Conservation (phyloP, 345 rosid species). For the Camelina hispida region DNA sequence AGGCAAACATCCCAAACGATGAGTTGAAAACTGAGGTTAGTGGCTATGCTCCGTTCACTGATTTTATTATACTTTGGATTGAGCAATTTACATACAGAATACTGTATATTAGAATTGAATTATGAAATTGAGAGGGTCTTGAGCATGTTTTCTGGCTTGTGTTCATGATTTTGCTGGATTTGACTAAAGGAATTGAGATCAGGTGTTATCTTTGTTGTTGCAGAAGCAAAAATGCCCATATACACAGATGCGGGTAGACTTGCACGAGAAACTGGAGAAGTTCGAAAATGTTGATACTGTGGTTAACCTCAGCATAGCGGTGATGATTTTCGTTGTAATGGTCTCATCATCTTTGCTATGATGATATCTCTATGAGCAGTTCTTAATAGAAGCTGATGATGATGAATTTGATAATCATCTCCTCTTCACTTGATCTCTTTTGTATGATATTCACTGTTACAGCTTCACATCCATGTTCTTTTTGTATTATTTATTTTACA, state of each 20-base stretch:
- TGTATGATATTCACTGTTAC: constrained; percentile 23
- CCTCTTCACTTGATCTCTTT: constrained; percentile 1
- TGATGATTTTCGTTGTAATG: constrained; percentile 52
- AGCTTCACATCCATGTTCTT: constrained; percentile 8
- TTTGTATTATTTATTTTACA: not conserved
- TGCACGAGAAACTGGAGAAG: constrained; percentile 48
- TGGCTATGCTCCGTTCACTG: not conserved
- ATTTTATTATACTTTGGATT: not conserved
- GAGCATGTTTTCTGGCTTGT: constrained; percentile 9
- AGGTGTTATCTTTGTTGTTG: constrained; percentile 29
- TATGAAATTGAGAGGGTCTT: constrained; percentile 18
- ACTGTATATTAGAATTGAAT: not conserved
- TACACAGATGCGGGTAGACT: constrained; percentile 42
- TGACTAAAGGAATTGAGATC: not conserved
- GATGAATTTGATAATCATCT: not conserved
- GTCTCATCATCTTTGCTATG: constrained; percentile 37
- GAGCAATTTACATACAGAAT: not conserved
- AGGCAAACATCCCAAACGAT: constrained; percentile 34
- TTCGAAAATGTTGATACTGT: constrained; percentile 59
- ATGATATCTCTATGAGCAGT: constrained; percentile 23
- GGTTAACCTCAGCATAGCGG: constrained; percentile 63
- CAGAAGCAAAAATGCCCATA: constrained; percentile 60
- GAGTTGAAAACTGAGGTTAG: constrained; percentile 49
- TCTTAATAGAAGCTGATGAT: constrained; percentile 6
- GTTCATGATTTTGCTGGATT: constrained; percentile 2